Percentiles rank a stretch among this genome's conserved stretches.
Evolutionary conservation across 1,284 basidiomycete species (phyloP).

Genomic region (Neonothopanus nambi): DNA sequence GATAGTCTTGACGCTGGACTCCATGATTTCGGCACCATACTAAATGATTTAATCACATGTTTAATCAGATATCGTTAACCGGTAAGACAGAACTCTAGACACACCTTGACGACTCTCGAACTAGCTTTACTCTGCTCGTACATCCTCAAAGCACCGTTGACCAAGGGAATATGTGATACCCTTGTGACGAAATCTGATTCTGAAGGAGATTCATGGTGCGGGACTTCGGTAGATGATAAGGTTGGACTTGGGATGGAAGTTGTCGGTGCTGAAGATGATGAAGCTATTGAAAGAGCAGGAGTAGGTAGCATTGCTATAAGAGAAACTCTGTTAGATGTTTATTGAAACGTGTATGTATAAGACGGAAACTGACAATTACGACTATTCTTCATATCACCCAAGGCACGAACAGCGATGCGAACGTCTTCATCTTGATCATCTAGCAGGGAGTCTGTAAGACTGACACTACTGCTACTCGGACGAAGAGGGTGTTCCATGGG

Average conservation of each 20-base stretch:
- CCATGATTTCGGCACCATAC: constrained; percentile 89
- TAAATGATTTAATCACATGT: constrained; percentile 31
- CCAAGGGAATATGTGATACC: constrained; percentile 45
- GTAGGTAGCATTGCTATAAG: background rate
- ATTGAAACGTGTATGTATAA: too few relatives aligned
- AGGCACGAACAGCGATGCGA: constrained; percentile 65
- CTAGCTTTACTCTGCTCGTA: constrained; percentile 80
- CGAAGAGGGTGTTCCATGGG: too few relatives aligned
- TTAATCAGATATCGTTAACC: background rate
- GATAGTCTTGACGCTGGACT: constrained; percentile 81
- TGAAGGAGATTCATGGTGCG: constrained; percentile 11
- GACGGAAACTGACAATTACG: background rate
- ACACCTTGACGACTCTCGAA: constrained; percentile 77
- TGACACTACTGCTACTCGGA: constrained; percentile 7
- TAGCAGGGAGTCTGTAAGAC: constrained; percentile 13
- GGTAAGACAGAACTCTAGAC: constrained; percentile 15
- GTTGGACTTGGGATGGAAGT: constrained; percentile 14
- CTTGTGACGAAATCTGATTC: constrained; percentile 42
- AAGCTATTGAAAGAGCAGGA: constrained; percentile 15
- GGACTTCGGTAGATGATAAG: constrained; percentile 2
- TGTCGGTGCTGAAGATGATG: constrained; percentile 15
- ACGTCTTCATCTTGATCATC: constrained; percentile 44
- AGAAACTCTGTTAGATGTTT: background rate
- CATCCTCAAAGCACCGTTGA: constrained; percentile 68
- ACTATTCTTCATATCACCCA: constrained; percentile 66